Percentiles rank a stretch among this genome's conserved stretches.
Evolutionary conservation across 169 alveolate species (phyloP).

Genomic region (Eimeria nieschulzi): DNA sequence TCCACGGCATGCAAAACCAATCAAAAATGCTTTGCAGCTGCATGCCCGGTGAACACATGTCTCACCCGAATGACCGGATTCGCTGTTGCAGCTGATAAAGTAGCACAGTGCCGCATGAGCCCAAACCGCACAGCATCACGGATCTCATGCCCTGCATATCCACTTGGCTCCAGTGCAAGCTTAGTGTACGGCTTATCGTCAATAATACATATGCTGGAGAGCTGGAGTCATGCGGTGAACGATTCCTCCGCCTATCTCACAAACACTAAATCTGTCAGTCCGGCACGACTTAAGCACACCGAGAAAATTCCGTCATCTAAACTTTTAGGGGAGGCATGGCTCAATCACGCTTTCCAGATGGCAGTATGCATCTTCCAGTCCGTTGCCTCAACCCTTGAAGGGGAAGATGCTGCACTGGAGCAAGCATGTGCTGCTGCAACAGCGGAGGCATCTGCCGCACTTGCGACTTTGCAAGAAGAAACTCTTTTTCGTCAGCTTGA

Average conservation of each 20-base stretch:
- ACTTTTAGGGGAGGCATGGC: background rate
- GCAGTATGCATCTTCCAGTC: slow-evolving; percentile 18
- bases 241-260: background rate
- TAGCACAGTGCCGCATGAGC: too few species aligned
- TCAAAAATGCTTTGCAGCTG: too few species aligned
- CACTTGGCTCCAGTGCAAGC: background rate
- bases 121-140: too few species aligned
- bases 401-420: background rate
- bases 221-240: background rate
- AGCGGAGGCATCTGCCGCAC: slow-evolving; percentile 25
- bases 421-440: slow-evolving; percentile 2
- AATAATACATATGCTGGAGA: background rate
- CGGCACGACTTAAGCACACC: background rate
- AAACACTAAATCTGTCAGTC: background rate
- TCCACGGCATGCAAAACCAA: too few species aligned
- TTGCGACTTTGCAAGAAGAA: background rate
- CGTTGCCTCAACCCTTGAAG: background rate
- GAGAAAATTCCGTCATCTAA: background rate
- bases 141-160: too few species aligned
- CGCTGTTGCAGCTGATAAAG: too few species aligned
- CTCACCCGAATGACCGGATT: too few species aligned
- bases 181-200: background rate
- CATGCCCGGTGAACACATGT: too few species aligned
- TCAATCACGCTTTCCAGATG: background rate
- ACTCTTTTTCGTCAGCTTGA: background rate